These are phyloP conservation scores for Bipolaris sorokiniana DNA, from an alignment of 2,329 filamentous ascomycete genomes.

Conservation along the genomic window DNA sequence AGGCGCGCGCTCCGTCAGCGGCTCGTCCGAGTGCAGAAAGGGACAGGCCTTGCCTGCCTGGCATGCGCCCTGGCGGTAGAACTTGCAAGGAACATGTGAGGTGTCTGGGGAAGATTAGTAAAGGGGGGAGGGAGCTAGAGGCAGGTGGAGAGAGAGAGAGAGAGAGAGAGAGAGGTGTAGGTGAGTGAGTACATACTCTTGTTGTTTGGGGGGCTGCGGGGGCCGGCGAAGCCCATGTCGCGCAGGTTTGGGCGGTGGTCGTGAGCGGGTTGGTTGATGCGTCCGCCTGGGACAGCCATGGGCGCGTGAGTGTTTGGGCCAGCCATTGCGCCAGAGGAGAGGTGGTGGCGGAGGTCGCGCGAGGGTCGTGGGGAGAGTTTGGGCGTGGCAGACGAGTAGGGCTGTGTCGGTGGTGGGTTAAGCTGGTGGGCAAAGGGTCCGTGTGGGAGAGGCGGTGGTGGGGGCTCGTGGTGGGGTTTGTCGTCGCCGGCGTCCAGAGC, in stretches of 20 bases:
- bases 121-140: not conserved
- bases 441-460: conserved; percentile 35
- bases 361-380: conserved; percentile 37
- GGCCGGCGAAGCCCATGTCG: conserved; percentile 49
- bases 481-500: conserved; percentile 30
- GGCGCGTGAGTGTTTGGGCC: conserved; percentile 45
- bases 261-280: conserved; percentile 39
- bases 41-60: conserved; percentile 96
- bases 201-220: conserved; percentile 57
- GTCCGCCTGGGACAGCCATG: conserved; percentile 46
- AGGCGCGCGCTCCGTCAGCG: conserved; percentile 79
- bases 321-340: conserved; percentile 42
- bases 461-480: conserved; percentile 41
- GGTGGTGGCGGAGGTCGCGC: conserved; percentile 38
- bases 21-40: conserved; percentile 91
- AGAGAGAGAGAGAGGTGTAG: too few relatives aligned
- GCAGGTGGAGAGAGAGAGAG: not conserved
- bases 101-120: conserved; percentile 68
- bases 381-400: conserved; percentile 28
- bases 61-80: conserved; percentile 95
- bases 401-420: conserved; percentile 25
- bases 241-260: conserved; percentile 41
- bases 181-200: conserved; percentile 49
- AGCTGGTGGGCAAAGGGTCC: conserved; percentile 39
- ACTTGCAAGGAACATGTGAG: conserved; percentile 98